Evolutionary conservation across 1,139 yeast genomes (phyloP), one percentile per base, ranked within the genome.

Genomic region (Magnusiomyces suaveolens): DNA sequence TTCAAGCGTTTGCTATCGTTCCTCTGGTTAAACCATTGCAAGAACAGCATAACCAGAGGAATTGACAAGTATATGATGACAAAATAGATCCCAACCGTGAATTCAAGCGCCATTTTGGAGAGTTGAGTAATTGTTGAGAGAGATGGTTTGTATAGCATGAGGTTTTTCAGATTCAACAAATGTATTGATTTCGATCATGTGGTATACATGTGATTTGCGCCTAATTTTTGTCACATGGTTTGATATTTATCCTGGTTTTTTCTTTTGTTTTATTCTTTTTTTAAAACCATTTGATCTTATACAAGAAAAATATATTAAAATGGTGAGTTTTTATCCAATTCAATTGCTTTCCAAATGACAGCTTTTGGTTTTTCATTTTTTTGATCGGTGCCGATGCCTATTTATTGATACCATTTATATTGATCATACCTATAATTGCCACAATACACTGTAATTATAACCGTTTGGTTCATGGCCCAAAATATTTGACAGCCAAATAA

Each of bases 21-120:
- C 18, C 41, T 53, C 3, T 52, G 48, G 16, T 25, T 43, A 12
- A 39, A 32, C 24, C 54, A 46, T 12, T 56, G 54, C 33, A 54
- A 54, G 18, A 57, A 20, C 25, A 51, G 56, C n/a, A 56, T 43
- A 20, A 48, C 36, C 3, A 57, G 24, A 4, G 60, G 60, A 18
- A 57, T 56, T 3, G 54, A 33, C 18, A 57, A 46, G 43, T 57
- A 57, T 18, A 50, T 39, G 1, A 48, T 46, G 4, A 56, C 53
- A 33, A 57, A 53, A 33, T 46, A 44, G 12, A 49, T 49, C 3
- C 54, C 56, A 4, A 41, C 54, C 16, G 53, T 54, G n/a, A 54
- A 20, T 51, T 54, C 51, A 29, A 29, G 33, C 6, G 10, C 33
- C 33, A 29, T 29, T 29, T 29, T 12, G 12, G 12, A 6, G 6